phyloP scores from a whole-genome alignment of 768 basidiomycete genomes.

The Calvatia gigantea region DNA sequence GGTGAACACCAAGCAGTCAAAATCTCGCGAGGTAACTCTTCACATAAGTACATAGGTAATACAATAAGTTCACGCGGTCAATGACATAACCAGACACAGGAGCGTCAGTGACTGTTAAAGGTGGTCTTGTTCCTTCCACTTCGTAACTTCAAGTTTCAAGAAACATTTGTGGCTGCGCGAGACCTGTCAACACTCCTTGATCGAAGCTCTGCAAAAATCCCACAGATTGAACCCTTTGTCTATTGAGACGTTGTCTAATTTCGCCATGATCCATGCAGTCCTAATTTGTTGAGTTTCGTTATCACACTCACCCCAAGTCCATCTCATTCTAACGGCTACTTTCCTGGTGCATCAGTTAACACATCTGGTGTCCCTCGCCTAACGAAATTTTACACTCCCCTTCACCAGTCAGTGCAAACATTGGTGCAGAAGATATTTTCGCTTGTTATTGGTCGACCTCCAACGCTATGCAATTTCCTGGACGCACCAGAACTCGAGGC shows the following conservation, averaged over 20 bases:
- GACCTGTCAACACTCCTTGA: neutral
- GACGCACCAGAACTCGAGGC: conserved; percentile 87
- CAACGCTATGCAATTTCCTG: conserved; percentile 91
- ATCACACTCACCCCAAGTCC: too few relatives aligned
- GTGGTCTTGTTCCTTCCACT: neutral
- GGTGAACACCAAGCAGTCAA: too few relatives aligned
- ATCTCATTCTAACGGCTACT: conserved; percentile 12
- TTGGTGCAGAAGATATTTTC: conserved; percentile 89
- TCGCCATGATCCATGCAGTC: conserved; percentile 77
- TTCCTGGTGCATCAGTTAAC: conserved; percentile 59
- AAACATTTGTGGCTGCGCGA: neutral
- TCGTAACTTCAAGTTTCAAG: neutral
- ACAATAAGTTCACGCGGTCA: neutral
- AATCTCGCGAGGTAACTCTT: too few relatives aligned
- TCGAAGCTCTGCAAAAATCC: neutral
- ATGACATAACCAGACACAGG: conserved; percentile 5
- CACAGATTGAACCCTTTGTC: neutral
- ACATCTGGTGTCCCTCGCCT: conserved; percentile 84
- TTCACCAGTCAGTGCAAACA: conserved; percentile 62
- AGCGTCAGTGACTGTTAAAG: neutral
- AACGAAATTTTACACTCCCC: conserved; percentile 85
- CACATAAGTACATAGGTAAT: too few relatives aligned
- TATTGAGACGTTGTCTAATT: neutral
- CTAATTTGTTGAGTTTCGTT: conserved; percentile 64
- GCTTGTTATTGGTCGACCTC: conserved; percentile 77